Evolutionary conservation across 2,329 filamentous ascomycete genomes (phyloP).

Genomic region (Penicillium sp.): DNA sequence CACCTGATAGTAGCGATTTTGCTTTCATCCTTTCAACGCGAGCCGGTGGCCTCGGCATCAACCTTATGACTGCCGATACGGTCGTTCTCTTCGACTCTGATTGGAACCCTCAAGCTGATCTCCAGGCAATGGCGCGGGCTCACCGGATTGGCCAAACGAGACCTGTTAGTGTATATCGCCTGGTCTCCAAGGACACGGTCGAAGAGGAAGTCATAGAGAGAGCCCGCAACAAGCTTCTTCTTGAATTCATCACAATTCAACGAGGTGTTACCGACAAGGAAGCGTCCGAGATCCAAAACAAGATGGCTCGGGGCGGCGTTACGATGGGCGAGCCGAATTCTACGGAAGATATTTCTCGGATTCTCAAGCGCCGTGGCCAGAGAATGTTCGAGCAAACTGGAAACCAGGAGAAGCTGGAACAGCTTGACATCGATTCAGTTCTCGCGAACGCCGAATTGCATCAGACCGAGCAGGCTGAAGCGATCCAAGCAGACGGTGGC

Average conservation of each 20-base stretch:
- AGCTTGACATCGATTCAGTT: constrained; percentile 96
- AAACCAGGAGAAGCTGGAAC: constrained; percentile 95
- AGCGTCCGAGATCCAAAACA: constrained; percentile 79
- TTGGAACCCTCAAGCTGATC: constrained; percentile 98
- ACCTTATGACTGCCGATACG: constrained; percentile 97
- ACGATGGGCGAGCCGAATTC: constrained; percentile 77
- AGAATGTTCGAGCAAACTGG: constrained; percentile 98
- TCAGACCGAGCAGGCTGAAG: constrained; percentile 92
- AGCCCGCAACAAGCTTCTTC: constrained; percentile 93
- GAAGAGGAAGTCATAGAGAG: constrained; percentile 97
- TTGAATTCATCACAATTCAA: constrained; percentile 97
- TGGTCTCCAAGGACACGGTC: constrained; percentile 97
- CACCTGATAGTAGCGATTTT: constrained; percentile 93
- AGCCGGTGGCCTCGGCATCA: constrained; percentile 97
- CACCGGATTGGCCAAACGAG: constrained; percentile 97
- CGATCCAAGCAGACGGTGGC: constrained; percentile 92
- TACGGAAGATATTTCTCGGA: constrained; percentile 92
- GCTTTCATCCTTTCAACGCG: constrained; percentile 94
- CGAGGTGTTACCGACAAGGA: constrained; percentile 95
- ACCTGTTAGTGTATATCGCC: constrained; percentile 92
- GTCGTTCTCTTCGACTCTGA: constrained; percentile 94
- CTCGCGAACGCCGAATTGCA: constrained; percentile 96
- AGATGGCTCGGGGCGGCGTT: constrained; percentile 68
- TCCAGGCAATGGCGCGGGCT: constrained; percentile 97
- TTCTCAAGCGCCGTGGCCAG: constrained; percentile 96